Evolutionary conservation across 768 basidiomycete genomes (phyloP), one percentile per base, ranked within the genome.

Genomic region (Russula abietina): DNA sequence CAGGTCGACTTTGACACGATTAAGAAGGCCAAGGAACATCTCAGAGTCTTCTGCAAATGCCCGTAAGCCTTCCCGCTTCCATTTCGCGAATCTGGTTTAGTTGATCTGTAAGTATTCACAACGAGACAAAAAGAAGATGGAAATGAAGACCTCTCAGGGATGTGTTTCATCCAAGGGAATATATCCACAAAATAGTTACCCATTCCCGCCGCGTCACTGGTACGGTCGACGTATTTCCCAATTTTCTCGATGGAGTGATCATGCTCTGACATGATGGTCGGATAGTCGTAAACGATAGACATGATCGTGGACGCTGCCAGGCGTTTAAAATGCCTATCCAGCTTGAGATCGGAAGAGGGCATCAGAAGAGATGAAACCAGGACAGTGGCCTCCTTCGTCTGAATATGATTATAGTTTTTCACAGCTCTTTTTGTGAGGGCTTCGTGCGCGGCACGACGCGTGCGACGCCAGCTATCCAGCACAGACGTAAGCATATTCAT

Each of bases 391-490:
- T 75, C 75, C 32, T 61, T 66, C n/a, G 60, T 52, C 57, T 73
- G 72, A 30, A 70, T 55, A 1, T 68, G 60, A 28, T 71, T 50
- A 60, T 69, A 75, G 28, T 62, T 49, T 36, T 46, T 55, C 1
- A 69, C 63, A 3, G 61, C 62, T 14, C 64, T 57, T 41, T 69
- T 69, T 58, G 65, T 70, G 38, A 76, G 69, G 4, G 71, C 70
- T 52, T 73, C 74, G 51, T 75, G 72, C 2, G 70, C 69, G 4
- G 72, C 71, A 10, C 72, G 69, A 32, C 73, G 70, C 69, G 73
- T 70, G 8, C 71, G 65, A 22, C 73, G 68, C 72, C 73, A 75
- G 24, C 74, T 75, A 60, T 24, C 26, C 3, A 22, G 45, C 10
- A 1, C 36, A 39, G 6, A 17, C 4, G 28, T 38, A 16, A 32